Base-by-base conservation (phyloP, 2,329 filamentous ascomycete genomes). In the Chaetomiaceae sp. region DNA sequence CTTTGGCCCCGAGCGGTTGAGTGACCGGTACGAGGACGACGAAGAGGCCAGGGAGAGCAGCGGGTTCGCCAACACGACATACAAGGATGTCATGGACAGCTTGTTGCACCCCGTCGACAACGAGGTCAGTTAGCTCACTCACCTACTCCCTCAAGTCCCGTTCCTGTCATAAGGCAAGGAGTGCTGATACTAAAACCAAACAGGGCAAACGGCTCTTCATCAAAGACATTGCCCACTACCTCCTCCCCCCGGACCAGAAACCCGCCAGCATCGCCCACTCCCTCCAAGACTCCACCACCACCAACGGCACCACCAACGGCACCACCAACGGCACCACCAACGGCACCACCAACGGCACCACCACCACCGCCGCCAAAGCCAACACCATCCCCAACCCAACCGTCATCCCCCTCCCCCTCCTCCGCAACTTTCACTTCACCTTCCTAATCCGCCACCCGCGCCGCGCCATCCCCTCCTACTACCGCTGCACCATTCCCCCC, bases 381-480 rank as follows among this genome's bases (percentile, higher is more conserved):
- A 34, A 16, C 27, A 3, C 6, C 16, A 2, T 19, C 37, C 31
- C 19, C 33, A 97, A 97, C 70, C 92, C 91, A 1, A 95, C 90
- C 1, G 85, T 95, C 21, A 72, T 97, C 44, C 93, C 93, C 3
- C 71, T 80, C 23, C 81, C 82, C 25, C 73, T 89, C 53, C 75
- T 97, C 51, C 79, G 82, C 63, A 77, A 82, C 59, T 97, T 95
- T 72, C 90, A 96, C 70, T 97, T 92, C 73, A 89, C 91, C 19
- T 97, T 99, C 72, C 79, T 97, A 57, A 97, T 99, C 74, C 91
- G 93, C 51, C 90, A 97, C 68, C 93, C 93, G n/a, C 83, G 89
- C 62, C 83, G 83, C 65, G 87, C 88, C 62, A 91, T 97, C 58
- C 93, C 93, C 7, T 95, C 89, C 41, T 97, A 92, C 75, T 96